Percentiles rank a stretch among this genome's conserved stretches.
phyloP scores from a whole-genome alignment of 257 asterid species.

The Plantago elongata region DNA sequence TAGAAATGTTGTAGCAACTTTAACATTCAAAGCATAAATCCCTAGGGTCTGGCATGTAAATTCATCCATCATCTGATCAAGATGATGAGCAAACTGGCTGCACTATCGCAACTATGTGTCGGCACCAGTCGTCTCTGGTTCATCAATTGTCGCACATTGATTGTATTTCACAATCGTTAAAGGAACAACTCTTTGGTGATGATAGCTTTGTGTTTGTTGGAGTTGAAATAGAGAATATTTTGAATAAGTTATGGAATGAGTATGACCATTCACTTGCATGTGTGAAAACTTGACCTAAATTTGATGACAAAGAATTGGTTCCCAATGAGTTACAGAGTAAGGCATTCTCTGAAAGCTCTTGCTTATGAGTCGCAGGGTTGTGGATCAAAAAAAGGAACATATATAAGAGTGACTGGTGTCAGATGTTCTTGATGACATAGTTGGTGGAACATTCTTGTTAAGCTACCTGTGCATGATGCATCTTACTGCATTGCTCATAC shows the following conservation, averaged over 20 bases:
- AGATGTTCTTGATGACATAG: slow-evolving; percentile 20
- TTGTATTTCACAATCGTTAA: slow-evolving; percentile 12
- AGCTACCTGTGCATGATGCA: slow-evolving; percentile 25
- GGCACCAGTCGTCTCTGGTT: slow-evolving; percentile 27
- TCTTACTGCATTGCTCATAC: slow-evolving; percentile 14
- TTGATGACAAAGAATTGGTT: slow-evolving; percentile 26
- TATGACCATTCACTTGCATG: slow-evolving; percentile 18
- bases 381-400: slow-evolving; percentile 15
- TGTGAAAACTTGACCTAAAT: slow-evolving; percentile 28
- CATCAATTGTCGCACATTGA: slow-evolving; percentile 38
- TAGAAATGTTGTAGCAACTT: no score
- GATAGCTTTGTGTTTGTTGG: slow-evolving; percentile 27
- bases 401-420: slow-evolving; percentile 29
- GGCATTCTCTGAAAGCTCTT: slow-evolving; percentile 28
- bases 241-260: slow-evolving; percentile 19
- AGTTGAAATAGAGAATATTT: slow-evolving; percentile 16
- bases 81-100: slow-evolving; percentile 20
- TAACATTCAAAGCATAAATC: no score
- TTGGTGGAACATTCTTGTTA: slow-evolving; percentile 27
- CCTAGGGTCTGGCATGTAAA: slow-evolving; percentile 13
- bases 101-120: slow-evolving; percentile 29
- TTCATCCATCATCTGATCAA: slow-evolving; percentile 28
- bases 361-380: slow-evolving; percentile 27
- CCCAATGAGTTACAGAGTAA: slow-evolving; percentile 30
- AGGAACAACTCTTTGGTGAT: slow-evolving; percentile 16